Conservation (phyloP, 208 protist species). For the Trichomonas tenax region DNA sequence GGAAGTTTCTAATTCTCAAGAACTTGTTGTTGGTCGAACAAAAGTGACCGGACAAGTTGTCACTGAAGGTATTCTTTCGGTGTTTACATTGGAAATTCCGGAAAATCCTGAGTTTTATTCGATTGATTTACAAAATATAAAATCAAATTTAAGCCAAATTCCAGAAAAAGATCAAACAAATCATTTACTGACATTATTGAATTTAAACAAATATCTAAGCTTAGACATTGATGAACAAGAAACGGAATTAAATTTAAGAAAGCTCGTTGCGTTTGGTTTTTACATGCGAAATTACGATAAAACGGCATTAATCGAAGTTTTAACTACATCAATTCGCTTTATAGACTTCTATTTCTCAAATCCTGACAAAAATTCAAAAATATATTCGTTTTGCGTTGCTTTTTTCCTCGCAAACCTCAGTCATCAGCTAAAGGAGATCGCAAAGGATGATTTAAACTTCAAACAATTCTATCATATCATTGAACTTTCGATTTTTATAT, state of each 20-base stretch:
- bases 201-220: not conserved
- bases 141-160: not conserved
- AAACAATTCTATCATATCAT: not conserved
- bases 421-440: not conserved
- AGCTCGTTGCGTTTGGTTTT: not conserved
- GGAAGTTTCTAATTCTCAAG: too few relatives aligned
- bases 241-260: not conserved
- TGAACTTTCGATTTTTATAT: not conserved
- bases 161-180: not conserved
- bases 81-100: not conserved
- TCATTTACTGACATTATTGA: not conserved
- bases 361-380: not conserved
- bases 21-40: too few relatives aligned
- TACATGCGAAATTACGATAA: not conserved
- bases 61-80: not conserved
- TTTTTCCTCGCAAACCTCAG: not conserved
- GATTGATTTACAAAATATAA: not conserved
- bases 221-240: not conserved
- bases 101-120: not conserved
- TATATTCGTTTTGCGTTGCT: not conserved
- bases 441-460: not conserved
- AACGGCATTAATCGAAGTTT: not conserved
- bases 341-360: not conserved
- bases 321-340: not conserved
- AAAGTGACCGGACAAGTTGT: not conserved